Evolutionary conservation across 306 rosid genomes (phyloP).

Genomic region (Prunus mume): DNA sequence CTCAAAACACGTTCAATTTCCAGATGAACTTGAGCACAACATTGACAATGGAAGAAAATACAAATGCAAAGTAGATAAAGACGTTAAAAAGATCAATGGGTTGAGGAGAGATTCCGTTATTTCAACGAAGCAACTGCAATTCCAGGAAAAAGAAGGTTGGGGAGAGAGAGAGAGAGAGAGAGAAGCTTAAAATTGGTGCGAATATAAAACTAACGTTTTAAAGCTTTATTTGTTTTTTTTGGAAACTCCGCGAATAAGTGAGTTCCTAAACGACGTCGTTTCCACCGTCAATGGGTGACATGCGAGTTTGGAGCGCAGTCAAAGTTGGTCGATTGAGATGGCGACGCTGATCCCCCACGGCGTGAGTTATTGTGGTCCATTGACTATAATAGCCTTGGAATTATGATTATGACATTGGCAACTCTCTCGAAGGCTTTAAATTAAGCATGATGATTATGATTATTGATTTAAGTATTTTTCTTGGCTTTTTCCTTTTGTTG

Average conservation of each 20-base stretch:
- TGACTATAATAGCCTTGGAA: neutral
- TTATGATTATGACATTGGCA: neutral
- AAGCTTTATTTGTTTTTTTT: neutral
- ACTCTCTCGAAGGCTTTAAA: neutral
- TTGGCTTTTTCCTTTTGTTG: too few species aligned
- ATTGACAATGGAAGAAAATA: neutral
- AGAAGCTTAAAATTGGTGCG: neutral
- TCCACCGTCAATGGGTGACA: neutral
- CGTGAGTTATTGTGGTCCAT: neutral
- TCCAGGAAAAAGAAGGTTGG: neutral
- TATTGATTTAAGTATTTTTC: too few species aligned
- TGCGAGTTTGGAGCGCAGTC: neutral
- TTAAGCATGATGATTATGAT: too few species aligned
- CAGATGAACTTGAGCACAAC: neutral
- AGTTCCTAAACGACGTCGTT: conserved; percentile 3
- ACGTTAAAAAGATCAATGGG: neutral
- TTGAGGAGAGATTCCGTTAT: neutral
- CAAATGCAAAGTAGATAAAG: neutral
- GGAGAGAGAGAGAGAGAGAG: neutral
- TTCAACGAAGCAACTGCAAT: neutral
- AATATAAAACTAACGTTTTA: neutral
- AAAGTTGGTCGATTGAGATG: neutral
- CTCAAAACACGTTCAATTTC: neutral
- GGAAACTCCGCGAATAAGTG: neutral
- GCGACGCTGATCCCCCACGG: neutral